phyloP scores from a whole-genome alignment of 2,329 filamentous ascomycete species.

The Sphaceloma murrayae region DNA sequence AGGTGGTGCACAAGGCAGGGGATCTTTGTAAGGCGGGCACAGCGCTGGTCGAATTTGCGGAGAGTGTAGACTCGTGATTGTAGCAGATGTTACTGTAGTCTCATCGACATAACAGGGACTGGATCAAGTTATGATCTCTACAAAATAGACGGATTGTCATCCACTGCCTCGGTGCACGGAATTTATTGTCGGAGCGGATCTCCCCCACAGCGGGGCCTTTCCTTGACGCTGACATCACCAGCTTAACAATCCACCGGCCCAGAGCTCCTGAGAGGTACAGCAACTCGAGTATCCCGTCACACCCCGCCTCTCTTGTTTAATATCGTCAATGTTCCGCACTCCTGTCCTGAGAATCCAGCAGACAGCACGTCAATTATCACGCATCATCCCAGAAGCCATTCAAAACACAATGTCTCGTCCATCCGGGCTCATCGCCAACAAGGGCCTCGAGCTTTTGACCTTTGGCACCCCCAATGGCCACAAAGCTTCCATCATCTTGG shows the following conservation, averaged over 20 bases:
- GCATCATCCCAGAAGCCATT: conserved; percentile 19
- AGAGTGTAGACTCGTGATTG: conserved; percentile 15
- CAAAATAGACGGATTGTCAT: not conserved
- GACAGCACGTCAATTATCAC: conserved; percentile 22
- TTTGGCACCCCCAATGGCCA: conserved; percentile 39
- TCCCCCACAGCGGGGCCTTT: conserved; percentile 1
- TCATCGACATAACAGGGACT: too few relatives aligned
- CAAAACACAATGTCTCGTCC: conserved; percentile 31
- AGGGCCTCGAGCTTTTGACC: conserved; percentile 57
- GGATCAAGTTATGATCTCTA: too few relatives aligned
- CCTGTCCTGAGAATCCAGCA: conserved; percentile 24
- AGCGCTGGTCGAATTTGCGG: conserved; percentile 37
- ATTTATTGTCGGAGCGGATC: too few relatives aligned
- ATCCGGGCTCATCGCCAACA: conserved; percentile 51
- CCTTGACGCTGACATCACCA: conserved; percentile 1
- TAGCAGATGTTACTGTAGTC: not conserved
- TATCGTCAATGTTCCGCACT: conserved; percentile 22
- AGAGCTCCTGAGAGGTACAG: too few relatives aligned
- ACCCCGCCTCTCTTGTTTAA: not conserved
- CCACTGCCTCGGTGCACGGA: too few relatives aligned
- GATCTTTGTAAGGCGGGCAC: conserved; percentile 40
- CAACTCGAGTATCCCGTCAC: too few relatives aligned
- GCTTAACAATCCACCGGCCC: not conserved
- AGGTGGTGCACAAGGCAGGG: conserved; percentile 41
- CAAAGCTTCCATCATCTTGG: conserved; percentile 53